Evolutionary conservation across 2,329 filamentous ascomycete species (phyloP).

Genomic region (Sporothrix globosa): DNA sequence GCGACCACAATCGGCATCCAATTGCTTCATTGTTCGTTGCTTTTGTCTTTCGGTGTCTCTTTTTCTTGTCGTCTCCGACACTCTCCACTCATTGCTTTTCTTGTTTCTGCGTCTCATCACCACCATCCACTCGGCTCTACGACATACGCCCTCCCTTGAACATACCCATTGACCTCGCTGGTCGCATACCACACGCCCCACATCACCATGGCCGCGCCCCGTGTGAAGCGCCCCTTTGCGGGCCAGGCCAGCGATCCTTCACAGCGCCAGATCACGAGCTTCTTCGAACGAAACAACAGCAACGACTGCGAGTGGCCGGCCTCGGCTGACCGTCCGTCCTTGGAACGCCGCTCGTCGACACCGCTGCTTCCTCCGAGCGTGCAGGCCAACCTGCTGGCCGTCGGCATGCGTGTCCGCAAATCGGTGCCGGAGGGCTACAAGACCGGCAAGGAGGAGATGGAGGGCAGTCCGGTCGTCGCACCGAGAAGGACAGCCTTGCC

Average conservation of each 20-base stretch:
- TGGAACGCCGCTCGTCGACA: slow-evolving; percentile 38
- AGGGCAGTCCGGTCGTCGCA: neutral
- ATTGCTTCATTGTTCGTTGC: neutral
- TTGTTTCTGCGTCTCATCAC: neutral
- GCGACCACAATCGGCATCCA: neutral
- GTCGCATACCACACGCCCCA: neutral
- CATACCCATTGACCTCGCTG: neutral
- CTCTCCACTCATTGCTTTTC: slow-evolving; percentile 25
- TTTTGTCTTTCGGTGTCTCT: neutral
- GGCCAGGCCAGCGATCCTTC: slow-evolving; percentile 61
- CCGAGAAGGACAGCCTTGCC: slow-evolving; percentile 6
- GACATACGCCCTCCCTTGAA: neutral
- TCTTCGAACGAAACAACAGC: slow-evolving; percentile 50
- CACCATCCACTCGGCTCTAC: neutral
- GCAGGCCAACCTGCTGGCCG: slow-evolving; percentile 82
- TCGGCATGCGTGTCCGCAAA: slow-evolving; percentile 94
- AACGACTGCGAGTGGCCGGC: slow-evolving; percentile 32
- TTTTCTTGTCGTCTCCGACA: neutral
- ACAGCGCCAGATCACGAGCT: slow-evolving; percentile 67
- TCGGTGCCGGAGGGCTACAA: slow-evolving; percentile 94
- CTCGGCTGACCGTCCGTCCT: slow-evolving; percentile 31
- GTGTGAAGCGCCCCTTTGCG: slow-evolving; percentile 64
- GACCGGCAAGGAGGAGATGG: slow-evolving; percentile 59
- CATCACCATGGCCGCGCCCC: slow-evolving; percentile 46
- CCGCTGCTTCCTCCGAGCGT: slow-evolving; percentile 65